Conservation (phyloP, 2,329 filamentous ascomycete genomes). For the Apiospora kogelbergensis region DNA sequence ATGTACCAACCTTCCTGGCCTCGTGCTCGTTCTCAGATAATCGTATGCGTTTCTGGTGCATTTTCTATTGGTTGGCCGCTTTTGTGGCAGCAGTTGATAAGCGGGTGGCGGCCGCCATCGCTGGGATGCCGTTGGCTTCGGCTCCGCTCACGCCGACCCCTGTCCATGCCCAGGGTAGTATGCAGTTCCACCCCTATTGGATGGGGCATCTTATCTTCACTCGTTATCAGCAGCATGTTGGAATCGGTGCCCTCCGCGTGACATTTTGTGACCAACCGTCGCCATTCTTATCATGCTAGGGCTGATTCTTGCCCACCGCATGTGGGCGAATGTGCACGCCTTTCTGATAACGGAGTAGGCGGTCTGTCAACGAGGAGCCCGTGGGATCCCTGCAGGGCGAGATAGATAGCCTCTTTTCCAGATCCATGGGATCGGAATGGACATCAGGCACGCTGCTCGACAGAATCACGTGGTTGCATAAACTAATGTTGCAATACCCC, state of each 20-base stretch:
- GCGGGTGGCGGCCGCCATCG: not conserved
- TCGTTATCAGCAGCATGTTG: not conserved
- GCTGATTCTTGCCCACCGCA: not conserved
- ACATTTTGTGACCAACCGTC: not conserved
- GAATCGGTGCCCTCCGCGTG: not conserved
- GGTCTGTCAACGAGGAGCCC: not conserved
- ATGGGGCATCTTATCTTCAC: not conserved
- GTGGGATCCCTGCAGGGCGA: not conserved
- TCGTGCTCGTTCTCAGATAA: not conserved
- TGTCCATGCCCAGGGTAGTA: not conserved
- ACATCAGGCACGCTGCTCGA: too few species aligned
- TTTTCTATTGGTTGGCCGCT: too few species aligned
- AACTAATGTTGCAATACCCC: not conserved
- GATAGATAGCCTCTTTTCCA: not conserved
- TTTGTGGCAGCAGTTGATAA: too few species aligned
- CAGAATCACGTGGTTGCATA: not conserved
- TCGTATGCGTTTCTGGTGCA: too few species aligned
- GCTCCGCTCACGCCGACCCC: not conserved
- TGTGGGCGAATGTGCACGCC: not conserved
- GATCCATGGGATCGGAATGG: not conserved
- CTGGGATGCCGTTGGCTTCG: not conserved
- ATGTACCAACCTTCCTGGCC: not conserved
- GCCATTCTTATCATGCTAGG: not conserved
- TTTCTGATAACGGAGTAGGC: not conserved
- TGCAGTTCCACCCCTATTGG: not conserved